phyloP scores from a whole-genome alignment of 2,329 filamentous ascomycete species.

The Aspergillus cejpii region DNA sequence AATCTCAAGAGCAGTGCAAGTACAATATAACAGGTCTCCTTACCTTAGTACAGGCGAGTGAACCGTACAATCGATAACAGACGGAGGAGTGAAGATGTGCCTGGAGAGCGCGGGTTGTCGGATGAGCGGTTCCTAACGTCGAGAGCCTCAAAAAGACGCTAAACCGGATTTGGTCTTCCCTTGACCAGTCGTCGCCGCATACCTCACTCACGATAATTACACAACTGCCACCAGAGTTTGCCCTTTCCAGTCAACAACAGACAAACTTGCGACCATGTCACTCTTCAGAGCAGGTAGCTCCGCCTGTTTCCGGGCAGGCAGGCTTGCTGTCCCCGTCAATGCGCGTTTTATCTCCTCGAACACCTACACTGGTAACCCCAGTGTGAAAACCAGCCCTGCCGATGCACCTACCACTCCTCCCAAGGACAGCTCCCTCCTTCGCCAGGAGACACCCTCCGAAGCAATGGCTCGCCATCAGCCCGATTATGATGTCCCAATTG shows the following conservation, averaged over 20 bases:
- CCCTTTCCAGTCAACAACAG: slow-evolving; percentile 14
- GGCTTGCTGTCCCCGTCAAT: slow-evolving; percentile 30
- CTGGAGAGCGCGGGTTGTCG: slow-evolving; percentile 34
- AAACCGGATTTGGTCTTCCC: slow-evolving; percentile 31
- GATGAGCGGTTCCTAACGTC: slow-evolving; percentile 25
- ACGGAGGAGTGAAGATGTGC: slow-evolving; percentile 31
- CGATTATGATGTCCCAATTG: slow-evolving; percentile 71
- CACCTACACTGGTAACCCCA: slow-evolving; percentile 44
- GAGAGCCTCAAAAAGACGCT: slow-evolving; percentile 27
- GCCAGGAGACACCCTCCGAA: slow-evolving; percentile 45
- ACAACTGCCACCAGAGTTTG: slow-evolving; percentile 27
- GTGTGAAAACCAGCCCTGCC: slow-evolving; percentile 46
- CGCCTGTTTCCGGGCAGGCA: slow-evolving; percentile 30
- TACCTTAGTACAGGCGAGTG: slow-evolving; percentile 33
- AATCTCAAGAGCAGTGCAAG: slow-evolving; percentile 12
- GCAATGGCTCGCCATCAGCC: slow-evolving; percentile 61
- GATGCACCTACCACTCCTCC: slow-evolving; percentile 40
- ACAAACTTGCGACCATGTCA: slow-evolving; percentile 50
- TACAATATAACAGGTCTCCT: slow-evolving; percentile 7
- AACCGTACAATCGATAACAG: slow-evolving; percentile 29
- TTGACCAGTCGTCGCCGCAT: slow-evolving; percentile 29
- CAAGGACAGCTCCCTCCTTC: slow-evolving; percentile 44
- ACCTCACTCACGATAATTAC: slow-evolving; percentile 24
- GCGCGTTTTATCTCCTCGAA: slow-evolving; percentile 38
- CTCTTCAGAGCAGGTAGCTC: slow-evolving; percentile 52